Conservation (phyloP, 495 filamentous ascomycete genomes). For the Hyaloscypha hepaticicola region DNA sequence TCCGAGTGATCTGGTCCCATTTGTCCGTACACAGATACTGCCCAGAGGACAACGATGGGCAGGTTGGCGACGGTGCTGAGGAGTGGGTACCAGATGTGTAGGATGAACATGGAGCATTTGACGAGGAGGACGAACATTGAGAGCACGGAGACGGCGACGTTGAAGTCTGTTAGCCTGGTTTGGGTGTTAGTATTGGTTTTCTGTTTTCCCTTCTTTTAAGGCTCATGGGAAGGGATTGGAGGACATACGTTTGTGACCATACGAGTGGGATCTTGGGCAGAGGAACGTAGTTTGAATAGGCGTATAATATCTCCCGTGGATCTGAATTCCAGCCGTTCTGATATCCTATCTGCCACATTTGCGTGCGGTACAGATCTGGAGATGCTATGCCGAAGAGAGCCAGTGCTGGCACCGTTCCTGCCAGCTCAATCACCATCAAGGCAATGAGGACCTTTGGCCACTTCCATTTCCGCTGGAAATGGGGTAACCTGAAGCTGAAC, state of each 20-base stretch:
- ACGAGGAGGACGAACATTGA: conserved; percentile 65
- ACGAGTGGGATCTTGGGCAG: conserved; percentile 67
- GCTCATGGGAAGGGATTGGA: conserved; percentile 9
- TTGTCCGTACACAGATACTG: conserved; percentile 67
- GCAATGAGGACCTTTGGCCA: conserved; percentile 59
- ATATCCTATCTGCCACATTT: conserved; percentile 77
- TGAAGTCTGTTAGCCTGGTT: conserved; percentile 72
- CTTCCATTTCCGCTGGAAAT: conserved; percentile 56
- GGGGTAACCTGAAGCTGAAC: conserved; percentile 8
- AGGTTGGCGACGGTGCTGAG: conserved; percentile 59
- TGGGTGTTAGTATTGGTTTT: not conserved
- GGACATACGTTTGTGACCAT: conserved; percentile 77
- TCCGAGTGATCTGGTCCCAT: conserved; percentile 80
- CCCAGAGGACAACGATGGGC: conserved; percentile 60
- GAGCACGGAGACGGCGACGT: conserved; percentile 79
- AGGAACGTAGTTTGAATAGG: conserved; percentile 70
- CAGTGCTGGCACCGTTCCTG: conserved; percentile 65
- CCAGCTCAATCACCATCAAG: conserved; percentile 69
- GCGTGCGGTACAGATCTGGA: conserved; percentile 75
- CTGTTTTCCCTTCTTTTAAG: not conserved
- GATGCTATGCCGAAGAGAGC: conserved; percentile 80
- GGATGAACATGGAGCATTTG: conserved; percentile 65
- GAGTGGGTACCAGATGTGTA: conserved; percentile 72
- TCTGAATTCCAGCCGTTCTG: conserved; percentile 82
- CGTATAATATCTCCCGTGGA: conserved; percentile 69